Conservation (phyloP, 768 basidiomycete genomes). For the Rhodotorula kratochvilovae region DNA sequence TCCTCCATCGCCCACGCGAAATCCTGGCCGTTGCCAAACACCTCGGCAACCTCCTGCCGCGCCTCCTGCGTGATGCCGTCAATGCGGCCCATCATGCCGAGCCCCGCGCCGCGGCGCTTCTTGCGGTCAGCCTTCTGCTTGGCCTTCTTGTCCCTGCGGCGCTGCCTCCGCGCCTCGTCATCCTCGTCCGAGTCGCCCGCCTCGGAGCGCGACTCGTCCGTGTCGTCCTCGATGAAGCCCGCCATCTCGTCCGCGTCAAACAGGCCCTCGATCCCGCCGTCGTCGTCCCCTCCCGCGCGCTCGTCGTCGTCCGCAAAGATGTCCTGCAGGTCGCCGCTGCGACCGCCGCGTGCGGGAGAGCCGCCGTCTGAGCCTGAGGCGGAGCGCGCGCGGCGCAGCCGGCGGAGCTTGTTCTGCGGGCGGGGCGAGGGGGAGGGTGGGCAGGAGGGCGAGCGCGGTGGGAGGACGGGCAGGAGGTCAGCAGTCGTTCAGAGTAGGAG, state of each 20-base stretch:
- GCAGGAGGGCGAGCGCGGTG: background rate
- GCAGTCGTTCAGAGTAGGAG: too few relatives aligned
- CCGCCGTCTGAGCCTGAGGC: conserved; percentile 58
- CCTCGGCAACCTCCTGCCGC: conserved; percentile 91
- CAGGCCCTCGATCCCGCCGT: conserved; percentile 52
- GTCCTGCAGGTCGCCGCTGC: conserved; percentile 46
- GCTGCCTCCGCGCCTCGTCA: conserved; percentile 65
- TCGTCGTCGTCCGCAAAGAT: conserved; percentile 81
- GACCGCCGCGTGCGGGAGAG: conserved; percentile 53
- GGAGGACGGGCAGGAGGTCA: background rate
- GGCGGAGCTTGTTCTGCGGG: conserved; percentile 61
- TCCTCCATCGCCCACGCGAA: conserved; percentile 84
- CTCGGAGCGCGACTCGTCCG: conserved; percentile 46
- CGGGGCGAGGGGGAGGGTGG: background rate
- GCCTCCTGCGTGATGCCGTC: conserved; percentile 49
- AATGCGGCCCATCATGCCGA: conserved; percentile 21
- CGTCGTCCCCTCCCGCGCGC: conserved; percentile 40
- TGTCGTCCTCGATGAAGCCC: conserved; percentile 61
- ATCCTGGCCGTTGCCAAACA: conserved; percentile 93
- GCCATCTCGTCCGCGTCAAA: conserved; percentile 86
- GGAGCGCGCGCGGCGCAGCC: conserved; percentile 64
- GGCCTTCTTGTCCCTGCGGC: conserved; percentile 63
- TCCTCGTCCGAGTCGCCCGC: conserved; percentile 52
- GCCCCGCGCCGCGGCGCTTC: conserved; percentile 48
- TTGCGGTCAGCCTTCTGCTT: conserved; percentile 51